A percentile compares a stretch with the other conserved stretches of the same genome.
These are phyloP conservation scores for Pseudoscleropodium purum DNA, from an alignment of 225 moss, liverwort and hornwort genomes.

Conservation along the genomic window DNA sequence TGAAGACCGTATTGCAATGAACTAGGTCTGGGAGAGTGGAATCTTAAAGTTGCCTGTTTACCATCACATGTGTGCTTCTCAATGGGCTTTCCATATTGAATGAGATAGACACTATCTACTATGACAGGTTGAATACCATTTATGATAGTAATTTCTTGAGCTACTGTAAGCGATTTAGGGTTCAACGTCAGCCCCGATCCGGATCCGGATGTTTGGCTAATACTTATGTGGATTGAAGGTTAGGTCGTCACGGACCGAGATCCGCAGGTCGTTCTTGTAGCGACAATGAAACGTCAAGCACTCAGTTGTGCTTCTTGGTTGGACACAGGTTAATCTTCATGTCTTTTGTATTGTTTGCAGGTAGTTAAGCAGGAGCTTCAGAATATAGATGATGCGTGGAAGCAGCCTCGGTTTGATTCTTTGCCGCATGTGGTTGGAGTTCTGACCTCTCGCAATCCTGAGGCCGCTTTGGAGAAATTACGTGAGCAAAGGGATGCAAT, in stretches of 20 bases:
- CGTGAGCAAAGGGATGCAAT: conserved; percentile 91
- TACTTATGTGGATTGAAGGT: background rate
- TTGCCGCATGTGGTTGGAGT: conserved; percentile 94
- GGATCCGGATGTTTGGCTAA: background rate
- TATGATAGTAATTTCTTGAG: background rate
- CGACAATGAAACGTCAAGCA: background rate
- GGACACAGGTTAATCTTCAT: background rate
- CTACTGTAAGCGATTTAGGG: background rate
- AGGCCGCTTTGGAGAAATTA: conserved; percentile 69
- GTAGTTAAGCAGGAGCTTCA: conserved; percentile 84
- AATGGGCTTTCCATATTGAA: background rate
- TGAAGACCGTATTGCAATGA: background rate
- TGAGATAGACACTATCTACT: background rate
- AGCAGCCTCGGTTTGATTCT: conserved; percentile 95
- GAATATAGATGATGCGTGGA: conserved; percentile 89
- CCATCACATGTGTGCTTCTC: background rate
- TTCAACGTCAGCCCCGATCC: background rate
- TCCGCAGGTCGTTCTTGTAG: background rate
- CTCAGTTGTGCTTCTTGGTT: background rate
- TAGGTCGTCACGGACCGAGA: background rate
- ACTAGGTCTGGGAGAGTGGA: background rate
- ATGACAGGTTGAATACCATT: background rate
- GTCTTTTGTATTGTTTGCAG: conserved; percentile 25
- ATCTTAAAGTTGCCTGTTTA: background rate
- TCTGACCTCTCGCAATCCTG: conserved; percentile 79